Evolutionary conservation across 768 basidiomycete species (phyloP), one percentile per base, ranked within the genome.

Genomic region (Glaciozyma antarctica): DNA sequence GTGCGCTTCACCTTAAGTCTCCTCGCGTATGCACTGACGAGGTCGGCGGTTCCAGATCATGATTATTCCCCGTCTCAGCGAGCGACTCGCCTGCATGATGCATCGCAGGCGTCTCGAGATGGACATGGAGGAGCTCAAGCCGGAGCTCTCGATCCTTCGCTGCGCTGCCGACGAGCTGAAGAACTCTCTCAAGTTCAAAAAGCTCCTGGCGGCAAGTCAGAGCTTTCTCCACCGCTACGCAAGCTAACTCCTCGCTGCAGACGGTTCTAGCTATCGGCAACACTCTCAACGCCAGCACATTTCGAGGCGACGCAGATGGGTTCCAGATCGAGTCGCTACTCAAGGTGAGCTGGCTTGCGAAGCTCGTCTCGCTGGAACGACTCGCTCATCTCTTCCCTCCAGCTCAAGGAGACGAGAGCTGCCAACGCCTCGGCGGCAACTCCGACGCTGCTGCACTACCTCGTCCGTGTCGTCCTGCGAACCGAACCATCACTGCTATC

Each of bases 381-480:
- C 17, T 55, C 0, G 2, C 22, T 49, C 2, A 15, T 12, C 15
- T 2, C 34, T 3, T 1, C 21, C 13, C 19, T 26, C 41, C 67
- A 94, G 91, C 77, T 91, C 77, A 86, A 84, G 73, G 90, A 92
- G 70, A 91, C 86, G 0, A 61, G 66, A 5, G 54, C 69, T 0
- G 58, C 49, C 2, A 85, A 83, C 63, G 82, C 82, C 0, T 82
- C 82, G 0, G 57, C 82, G 0, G 83, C 83, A 10, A 93, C 89
- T 69, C 90, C 91, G 0, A 94, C 90, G 0, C 78, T 97, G n/a
- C 80, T 95, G 17, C 92, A 94, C 75, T 94, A 90, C 74, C 75
- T 94, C n/a, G 89, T 88, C 17, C 81, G 82, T 55, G 81, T 88
- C 9, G 79, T 94, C 21, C 72, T 88, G 63, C 82, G 85, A 38